Base-by-base conservation (phyloP, 1,284 basidiomycete species). In the Prillingera fragicola region DNA sequence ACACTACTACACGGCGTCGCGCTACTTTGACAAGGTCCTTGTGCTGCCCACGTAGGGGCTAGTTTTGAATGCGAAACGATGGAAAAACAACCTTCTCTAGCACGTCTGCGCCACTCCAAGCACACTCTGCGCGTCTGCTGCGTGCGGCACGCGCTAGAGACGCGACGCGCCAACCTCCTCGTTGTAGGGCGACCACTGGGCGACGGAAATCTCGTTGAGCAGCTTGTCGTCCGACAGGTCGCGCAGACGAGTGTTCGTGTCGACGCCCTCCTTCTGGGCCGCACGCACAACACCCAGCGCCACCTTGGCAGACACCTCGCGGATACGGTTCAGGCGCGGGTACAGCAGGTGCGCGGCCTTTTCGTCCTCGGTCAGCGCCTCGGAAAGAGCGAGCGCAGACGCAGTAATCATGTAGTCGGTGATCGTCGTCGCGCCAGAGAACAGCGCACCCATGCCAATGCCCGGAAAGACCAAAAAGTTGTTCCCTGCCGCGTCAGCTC, bases 251-350 rank as follows among this genome's bases (percentile, higher is more conserved):
- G 23, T 33, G 31, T 43, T 51, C 6, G 55, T 59, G 50, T 68
- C 69, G 21, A 70, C 54, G 2, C 63, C 83, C 46, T 79, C 82
- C 56, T 79, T 77, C 67, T 91, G 87, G 25, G 87, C 85, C 29
- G 80, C 76, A 43, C 81, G 79, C 57, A 91, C 83, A 43, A 91
- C 87, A 33, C 78, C 74, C 41, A 73, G 70, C 12, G 87, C 84
- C 53, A 92, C 85, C 42, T 76, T 67, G 2, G 79, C 80, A 55
- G 84, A 85, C 60, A 92, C 89, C 57, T 89, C 85, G 34, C 87
- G 77, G 59, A 92, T 90, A 55, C 87, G 77, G 55, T 83, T 79
- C 51, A 87, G 74, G 41, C 78, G 78, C 38, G 87, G 86, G 68
- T 88, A 90, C 13, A 89, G 67, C 43, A 88, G 74, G 26, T 79